Evolutionary conservation across 2,329 filamentous ascomycete genomes (phyloP), one percentile per base, ranked within the genome.

Genomic region (Penicillium sp.): DNA sequence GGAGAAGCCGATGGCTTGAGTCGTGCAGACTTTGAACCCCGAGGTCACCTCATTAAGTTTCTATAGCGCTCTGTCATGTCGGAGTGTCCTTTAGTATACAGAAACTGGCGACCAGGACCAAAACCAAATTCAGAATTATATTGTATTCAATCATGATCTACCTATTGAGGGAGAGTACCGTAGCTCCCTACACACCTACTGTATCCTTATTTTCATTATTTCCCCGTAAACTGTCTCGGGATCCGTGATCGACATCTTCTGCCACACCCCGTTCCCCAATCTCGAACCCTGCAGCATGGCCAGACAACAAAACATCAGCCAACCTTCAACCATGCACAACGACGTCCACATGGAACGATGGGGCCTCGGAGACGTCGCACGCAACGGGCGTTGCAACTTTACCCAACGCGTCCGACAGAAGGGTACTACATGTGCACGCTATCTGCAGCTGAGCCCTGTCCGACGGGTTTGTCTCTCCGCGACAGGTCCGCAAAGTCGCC

Each of bases 401-500:
- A 12, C 8, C n/a, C 15, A 15, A 15, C n/a, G 28, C 31, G 7
- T 17, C 7, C 17, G 4, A 25, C 34, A n/a, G 31, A 31, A 8
- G 31, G 7, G 48, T 15, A n/a, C 15, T 31, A 38, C 34, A 15
- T 57, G 20, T 45, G 43, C 43, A 60, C 25, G 43, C 43, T n/a
- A 11, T 35, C 58, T 39, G 43, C 43, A 47, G 15, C 22, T 47
- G 43, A 31, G 43, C 10, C 43, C 31, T 8, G 43, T 47, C 7
- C 25, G 25, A 47, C 43, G 25, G 43, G 43, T 47, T 14, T 17
- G 28, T 53, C 48, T 31, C 39, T 31, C 39, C 39, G 48, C 53
- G 51, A 51, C 54, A 62, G n/a, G 54, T 51, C 54, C 60, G n/a
- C 47, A 42, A 61, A 60, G 50, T 48, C 69, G 69, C 68, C 66